Conservation (phyloP, 345 rosid genomes). For the Atalantia buxifolia region DNA sequence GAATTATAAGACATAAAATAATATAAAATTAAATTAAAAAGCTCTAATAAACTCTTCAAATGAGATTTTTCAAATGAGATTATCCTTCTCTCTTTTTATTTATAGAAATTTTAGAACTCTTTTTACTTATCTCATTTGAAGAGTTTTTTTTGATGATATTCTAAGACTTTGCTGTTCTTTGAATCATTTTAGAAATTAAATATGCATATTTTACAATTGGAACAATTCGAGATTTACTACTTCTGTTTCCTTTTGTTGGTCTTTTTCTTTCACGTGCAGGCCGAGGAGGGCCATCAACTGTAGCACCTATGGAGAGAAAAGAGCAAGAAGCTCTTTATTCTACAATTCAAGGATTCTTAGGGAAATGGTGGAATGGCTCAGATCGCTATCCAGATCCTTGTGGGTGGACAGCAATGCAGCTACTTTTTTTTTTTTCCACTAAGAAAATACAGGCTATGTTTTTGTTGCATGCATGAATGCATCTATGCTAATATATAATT, state of each 20-base stretch:
- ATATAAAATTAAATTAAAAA: no score
- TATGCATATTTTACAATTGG: no score
- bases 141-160: no score
- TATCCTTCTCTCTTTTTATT: no score
- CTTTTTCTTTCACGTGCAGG: neutral
- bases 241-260: neutral
- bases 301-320: conserved; percentile 27
- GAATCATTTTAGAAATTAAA: neutral
- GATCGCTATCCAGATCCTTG: conserved; percentile 47
- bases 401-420: conserved; percentile 41
- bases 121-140: no score
- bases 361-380: conserved; percentile 39
- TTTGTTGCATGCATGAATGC: neutral
- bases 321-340: conserved; percentile 33
- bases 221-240: neutral
- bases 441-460: no score
- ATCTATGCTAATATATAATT: neutral
- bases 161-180: neutral
- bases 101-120: no score
- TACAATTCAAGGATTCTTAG: conserved; percentile 40
- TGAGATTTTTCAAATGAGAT: no score
- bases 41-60: no score
- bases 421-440: neutral
- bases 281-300: neutral
- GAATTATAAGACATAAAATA: no score